Conservation (phyloP, 768 basidiomycete genomes). For the Ramaria rubella region DNA sequence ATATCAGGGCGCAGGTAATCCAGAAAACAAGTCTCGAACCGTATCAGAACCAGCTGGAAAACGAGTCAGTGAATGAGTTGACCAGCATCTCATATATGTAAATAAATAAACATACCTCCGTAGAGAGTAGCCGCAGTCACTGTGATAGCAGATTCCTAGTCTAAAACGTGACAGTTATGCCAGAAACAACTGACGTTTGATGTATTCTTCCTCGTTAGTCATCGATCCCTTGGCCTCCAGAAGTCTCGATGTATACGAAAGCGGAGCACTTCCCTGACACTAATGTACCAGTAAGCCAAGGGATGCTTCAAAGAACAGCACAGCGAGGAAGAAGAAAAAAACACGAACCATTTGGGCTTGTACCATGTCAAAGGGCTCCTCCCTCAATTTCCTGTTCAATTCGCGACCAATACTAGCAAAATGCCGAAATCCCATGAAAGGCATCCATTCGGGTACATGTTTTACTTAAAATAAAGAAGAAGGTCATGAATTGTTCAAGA, state of each 20-base stretch:
- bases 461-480: slow-evolving; percentile 22
- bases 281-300: neutral
- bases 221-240: neutral
- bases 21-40: neutral
- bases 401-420: slow-evolving; percentile 23
- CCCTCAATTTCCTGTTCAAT: slow-evolving; percentile 26
- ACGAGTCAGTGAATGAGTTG: neutral
- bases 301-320: neutral
- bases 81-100: too few relatives aligned
- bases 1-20: neutral
- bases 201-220: neutral
- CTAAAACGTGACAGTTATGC: neutral
- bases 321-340: neutral
- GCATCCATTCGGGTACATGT: slow-evolving; percentile 34
- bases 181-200: neutral
- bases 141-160: neutral
- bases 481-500: too few relatives aligned
- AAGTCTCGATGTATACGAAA: neutral
- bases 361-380: slow-evolving; percentile 35
- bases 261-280: neutral
- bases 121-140: neutral
- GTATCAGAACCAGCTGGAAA: neutral
- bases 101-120: neutral
- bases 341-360: slow-evolving; percentile 30
- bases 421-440: slow-evolving; percentile 31